Base-by-base conservation (phyloP, 305 asterid genomes). In the Solanum hybrid region DNA sequence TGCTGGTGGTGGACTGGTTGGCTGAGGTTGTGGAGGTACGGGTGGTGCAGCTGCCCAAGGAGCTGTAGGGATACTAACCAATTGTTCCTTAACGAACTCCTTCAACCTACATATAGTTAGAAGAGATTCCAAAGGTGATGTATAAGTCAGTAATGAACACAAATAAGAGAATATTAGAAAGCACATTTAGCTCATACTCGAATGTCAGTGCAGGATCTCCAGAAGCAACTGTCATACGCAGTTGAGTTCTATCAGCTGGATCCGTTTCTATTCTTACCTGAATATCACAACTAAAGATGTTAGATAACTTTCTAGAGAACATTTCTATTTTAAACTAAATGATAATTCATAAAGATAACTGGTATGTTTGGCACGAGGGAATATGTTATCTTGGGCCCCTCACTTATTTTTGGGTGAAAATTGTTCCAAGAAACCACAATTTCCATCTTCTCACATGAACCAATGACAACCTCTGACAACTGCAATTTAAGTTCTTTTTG, bases 231-330 rank as follows among this genome's bases (percentile, higher is more conserved):
- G 99, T 98, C 95, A 97, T 94, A 17, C 99, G 98, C 90, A 98
- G 88, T 91, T 98, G 99, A 26, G 99, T 96, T 93, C 99, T 93
- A 91, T 98, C 99, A 13, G 99, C 98, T 87, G 99, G 99, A 93
- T 98, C 99, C 40, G 99, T 98, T 95, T 98, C 99, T 90, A 98
- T 93, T 95, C 99, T 94, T 91, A 94, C 88, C 99, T 98, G 96
- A 77, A 56, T 86, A 88, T 78, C 77, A 79, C 86, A 60, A 79
- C 86, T 79, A 91, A 40, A 24, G 66, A 91, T 14, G 85, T 78
- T 82, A 26, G 34, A 27, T 75, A 24, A 73, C 42, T 66, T 85
- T 24, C 60, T 60, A 37, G 81, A 72, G 87, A 36, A 64, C 37
- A 16, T 85, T 29, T 27, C 64, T 42, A 40, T 42, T 4, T 42